Base-by-base conservation (phyloP, 345 rosid genomes). In the Barbarea vulgaris region DNA sequence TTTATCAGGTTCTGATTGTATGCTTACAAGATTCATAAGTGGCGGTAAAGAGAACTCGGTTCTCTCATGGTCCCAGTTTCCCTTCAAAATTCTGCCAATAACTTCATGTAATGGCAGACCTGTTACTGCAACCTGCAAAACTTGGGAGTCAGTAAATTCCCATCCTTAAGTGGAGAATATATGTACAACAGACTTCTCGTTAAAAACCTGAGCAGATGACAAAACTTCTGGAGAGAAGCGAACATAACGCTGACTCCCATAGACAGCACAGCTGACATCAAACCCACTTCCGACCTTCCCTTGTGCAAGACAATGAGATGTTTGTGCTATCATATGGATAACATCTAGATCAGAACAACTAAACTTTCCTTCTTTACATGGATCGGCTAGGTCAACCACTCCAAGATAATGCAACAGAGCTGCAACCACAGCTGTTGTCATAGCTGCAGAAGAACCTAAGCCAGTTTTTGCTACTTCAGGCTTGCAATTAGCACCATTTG, bases 381-480 rank as follows among this genome's bases (percentile, higher is more conserved):
- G 73, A 34, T 81, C 59, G 18, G 92, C 81, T 68, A 94, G 90
- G 81, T 90, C 81, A 72, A 90, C 89, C 68, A 83, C 90, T 73
- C 96, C 90, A 69, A 95, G 85, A 80, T 95, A 92, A 73, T 92
- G 96, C 69, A 95, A 91, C 66, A 95, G 80, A 59, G 96, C 88
- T 82, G 98, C 93, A 73, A 88, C 94, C 25, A 89, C 93, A 28
- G 99, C 99, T 62, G 97, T 84, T 47, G 98, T 92, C 99, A 92
- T 92, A 54, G 99, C 98, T 71, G 99, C 99, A 55, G 97, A 95
- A 68, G 99, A 95, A 60, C 99, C 99, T 78, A 95, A 82, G 46
- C 99, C 99, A 74, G 99, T 95, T 84, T 95, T 92, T 55, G 99
- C 98, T 76, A 95, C 97, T 84, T 95, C 99, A 64, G 98, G 97